Conservation (phyloP, 2,329 filamentous ascomycete species). For the Alternaria ventricosa region DNA sequence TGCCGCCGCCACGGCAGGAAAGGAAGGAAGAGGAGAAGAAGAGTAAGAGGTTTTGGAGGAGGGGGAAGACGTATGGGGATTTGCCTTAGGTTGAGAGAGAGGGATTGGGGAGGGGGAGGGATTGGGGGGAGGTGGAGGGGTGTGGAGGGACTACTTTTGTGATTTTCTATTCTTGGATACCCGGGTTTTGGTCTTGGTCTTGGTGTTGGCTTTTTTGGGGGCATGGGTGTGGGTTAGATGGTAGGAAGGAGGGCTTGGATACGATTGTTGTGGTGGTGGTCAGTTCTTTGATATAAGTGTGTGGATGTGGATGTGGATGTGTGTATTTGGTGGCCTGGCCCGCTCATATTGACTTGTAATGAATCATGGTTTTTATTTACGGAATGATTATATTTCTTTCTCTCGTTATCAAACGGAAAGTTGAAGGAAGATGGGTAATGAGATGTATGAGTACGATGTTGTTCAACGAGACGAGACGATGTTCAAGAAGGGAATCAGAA, state of each 20-base stretch:
- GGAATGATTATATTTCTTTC: not conserved
- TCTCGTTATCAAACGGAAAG: too few species aligned
- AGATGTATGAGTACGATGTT: not conserved
- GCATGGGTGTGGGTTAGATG: not conserved
- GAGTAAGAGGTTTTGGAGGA: slow-evolving; percentile 43
- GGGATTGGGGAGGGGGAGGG: not conserved
- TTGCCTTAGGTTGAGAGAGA: slow-evolving; percentile 6
- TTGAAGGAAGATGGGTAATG: not conserved
- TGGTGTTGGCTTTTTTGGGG: not conserved
- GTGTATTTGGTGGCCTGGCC: not conserved
- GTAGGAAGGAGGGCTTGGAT: not conserved
- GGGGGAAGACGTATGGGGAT: slow-evolving; percentile 36
- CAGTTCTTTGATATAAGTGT: not conserved
- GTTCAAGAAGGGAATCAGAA: too few species aligned
- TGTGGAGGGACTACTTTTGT: not conserved
- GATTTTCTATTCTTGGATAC: not conserved
- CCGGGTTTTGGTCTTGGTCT: not conserved
- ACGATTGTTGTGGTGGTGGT: not conserved
- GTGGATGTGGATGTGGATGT: not conserved
- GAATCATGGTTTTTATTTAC: not conserved
- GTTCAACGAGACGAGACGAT: not conserved
- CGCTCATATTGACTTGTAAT: not conserved
- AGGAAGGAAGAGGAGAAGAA: slow-evolving; percentile 44
- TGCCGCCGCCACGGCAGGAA: slow-evolving; percentile 7
- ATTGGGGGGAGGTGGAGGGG: not conserved